Conservation (phyloP, 2,329 filamentous ascomycete species). For the Ascochyta fabae region DNA sequence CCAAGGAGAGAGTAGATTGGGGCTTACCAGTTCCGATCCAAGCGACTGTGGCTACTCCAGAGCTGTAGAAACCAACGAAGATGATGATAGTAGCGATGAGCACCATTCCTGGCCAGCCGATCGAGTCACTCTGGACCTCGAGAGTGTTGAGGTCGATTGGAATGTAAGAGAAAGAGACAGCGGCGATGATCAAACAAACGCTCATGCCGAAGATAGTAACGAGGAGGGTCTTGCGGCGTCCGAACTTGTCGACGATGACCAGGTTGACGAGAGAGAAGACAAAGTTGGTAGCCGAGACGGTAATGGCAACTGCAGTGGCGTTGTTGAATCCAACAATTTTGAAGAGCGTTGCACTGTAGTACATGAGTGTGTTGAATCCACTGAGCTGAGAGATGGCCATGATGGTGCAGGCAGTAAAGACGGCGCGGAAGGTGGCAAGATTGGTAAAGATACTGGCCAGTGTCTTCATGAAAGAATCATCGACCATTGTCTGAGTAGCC, state of each 20-base stretch:
- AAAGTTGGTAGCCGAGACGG: constrained; percentile 83
- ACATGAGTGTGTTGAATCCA: constrained; percentile 80
- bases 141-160: constrained; percentile 53
- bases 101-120: constrained; percentile 45
- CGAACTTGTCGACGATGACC: constrained; percentile 77
- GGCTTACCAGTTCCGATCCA: constrained; percentile 37
- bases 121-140: constrained; percentile 35
- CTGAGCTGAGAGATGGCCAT: constrained; percentile 48
- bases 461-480: constrained; percentile 42
- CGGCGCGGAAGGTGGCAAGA: constrained; percentile 42
- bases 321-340: constrained; percentile 75
- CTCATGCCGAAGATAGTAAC: constrained; percentile 69
- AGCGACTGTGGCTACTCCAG: constrained; percentile 43
- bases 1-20: too few relatives aligned
- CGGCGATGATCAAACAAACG: constrained; percentile 72
- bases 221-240: constrained; percentile 70
- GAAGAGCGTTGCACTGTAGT: constrained; percentile 60
- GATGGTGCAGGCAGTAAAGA: constrained; percentile 45
- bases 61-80: constrained; percentile 46
- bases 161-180: constrained; percentile 72
- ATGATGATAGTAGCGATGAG: constrained; percentile 48
- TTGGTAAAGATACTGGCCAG: constrained; percentile 44
- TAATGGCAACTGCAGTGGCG: constrained; percentile 80
- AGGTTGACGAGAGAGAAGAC: constrained; percentile 78
- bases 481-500: constrained; percentile 38